Base-by-base conservation (phyloP, 352 stramenopile genomes). In the Hyaloperonospora brassicae region DNA sequence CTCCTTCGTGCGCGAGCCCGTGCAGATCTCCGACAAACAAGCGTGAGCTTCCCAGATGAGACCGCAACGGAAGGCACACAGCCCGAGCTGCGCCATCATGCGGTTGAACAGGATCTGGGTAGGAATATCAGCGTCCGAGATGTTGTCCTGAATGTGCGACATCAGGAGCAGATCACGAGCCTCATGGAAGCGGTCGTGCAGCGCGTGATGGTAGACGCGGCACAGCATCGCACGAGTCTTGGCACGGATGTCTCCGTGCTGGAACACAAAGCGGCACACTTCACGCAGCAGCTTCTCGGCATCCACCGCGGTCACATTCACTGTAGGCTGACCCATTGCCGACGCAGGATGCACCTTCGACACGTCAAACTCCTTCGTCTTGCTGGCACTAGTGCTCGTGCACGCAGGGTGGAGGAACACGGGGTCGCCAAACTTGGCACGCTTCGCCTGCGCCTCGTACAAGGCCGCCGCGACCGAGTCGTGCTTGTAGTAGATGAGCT, bases 71-170 rank as follows among this genome's bases (percentile, higher is more conserved):
- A 99, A 99, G 25, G 97, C 96, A 47, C 87, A 96, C 46, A 99
- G 84, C 47, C 97, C 96, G 46, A 97, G 79, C 64, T 95, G 83
- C 9, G 83, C 86, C 83, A 96, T 95, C 78, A 89, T 91, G 57
- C 88, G 84, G 73, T 98, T 98, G 67, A 98, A 98, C 60, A 99
- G 74, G 57, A 99, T 98, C 83, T 98, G 96, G 50, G 80, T 98
- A 24, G 90, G 79, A 47, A 98, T 90, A 61, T 98, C 94, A 0
- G 79, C 72, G 47, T 87, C 74, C 41, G 76, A 85, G 72, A 98
- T 98, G 39, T 88, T 97, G 60, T 98, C 95, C 72, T 99, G 95
- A 54, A 99, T 89, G 70, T 98, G 93, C 30, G 85, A 97, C 95
- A 99, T 99, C 38, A 99, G 76, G 39, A 99, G 79, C 72, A 99